A percentile compares a stretch with the other conserved stretches of the same genome.
These are phyloP conservation scores for Ogataea salicorniae DNA, from an alignment of 805 yeast genomes.

Conservation along the genomic window DNA sequence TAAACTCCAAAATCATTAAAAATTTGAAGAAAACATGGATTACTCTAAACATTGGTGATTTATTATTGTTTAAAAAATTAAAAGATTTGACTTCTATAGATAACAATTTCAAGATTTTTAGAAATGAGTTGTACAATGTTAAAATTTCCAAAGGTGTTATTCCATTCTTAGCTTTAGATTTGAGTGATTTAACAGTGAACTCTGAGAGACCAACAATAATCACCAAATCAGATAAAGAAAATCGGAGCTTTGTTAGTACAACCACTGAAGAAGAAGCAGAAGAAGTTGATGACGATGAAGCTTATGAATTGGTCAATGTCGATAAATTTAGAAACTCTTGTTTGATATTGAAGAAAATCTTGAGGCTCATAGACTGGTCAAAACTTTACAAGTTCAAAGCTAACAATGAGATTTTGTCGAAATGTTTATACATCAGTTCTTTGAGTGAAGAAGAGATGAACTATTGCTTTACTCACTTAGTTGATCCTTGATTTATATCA, in stretches of 20 bases:
- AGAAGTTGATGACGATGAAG: constrained; percentile 14
- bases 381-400: constrained; percentile 52
- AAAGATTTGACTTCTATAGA: constrained; percentile 71
- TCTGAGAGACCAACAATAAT: constrained; percentile 53
- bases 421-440: constrained; percentile 76
- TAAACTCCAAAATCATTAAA: constrained; percentile 61
- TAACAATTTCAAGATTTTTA: constrained; percentile 62
- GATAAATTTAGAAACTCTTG: constrained; percentile 74
- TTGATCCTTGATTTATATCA: constrained; percentile 7
- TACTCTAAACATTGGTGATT: constrained; percentile 65
- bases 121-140: constrained; percentile 53
- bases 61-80: constrained; percentile 58
- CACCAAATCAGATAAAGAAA: constrained; percentile 1
- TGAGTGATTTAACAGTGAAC: constrained; percentile 78
- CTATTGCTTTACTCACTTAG: constrained; percentile 27
- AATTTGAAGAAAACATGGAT: constrained; percentile 69
- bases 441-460: constrained; percentile 69
- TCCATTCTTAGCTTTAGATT: constrained; percentile 83
- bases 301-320: constrained; percentile 58
- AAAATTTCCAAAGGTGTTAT: constrained; percentile 70
- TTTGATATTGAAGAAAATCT: constrained; percentile 66
- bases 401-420: constrained; percentile 65
- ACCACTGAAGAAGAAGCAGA: constrained; percentile 12
- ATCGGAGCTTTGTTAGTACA: constrained; percentile 21
- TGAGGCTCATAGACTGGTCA: constrained; percentile 84